Base-by-base conservation (phyloP, 78 protist species). In the Abeoforma whisleri region DNA sequence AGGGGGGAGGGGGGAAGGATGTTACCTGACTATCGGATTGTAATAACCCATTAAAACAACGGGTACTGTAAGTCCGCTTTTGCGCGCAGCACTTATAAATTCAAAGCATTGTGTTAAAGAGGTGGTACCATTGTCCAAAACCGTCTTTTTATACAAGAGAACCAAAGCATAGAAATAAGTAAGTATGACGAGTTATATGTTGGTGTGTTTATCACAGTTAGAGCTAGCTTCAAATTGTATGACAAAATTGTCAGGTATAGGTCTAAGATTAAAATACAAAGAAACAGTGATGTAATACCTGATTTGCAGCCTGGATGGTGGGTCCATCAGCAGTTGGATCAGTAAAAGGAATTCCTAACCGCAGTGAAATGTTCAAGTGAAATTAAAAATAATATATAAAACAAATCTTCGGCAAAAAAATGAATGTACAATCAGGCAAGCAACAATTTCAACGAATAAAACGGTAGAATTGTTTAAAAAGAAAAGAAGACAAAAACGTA, bases 21-120 rank as follows among this genome's bases (percentile, higher is more conserved):
- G n/a, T 57, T 77, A 84, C 37, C n/a, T 48, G 12, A 85, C 30
- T 68, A 90, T 36, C 57, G 93, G 91, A 88, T 90, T 91, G 91
- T 39, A 88, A 91, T 93, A 93, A 25, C 92, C 95, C 93, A 90
- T 90, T 33, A 89, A 34, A 23, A 92, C 86, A 57, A 92, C 57
- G 0, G 95, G 95, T 34, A 89, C 90, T 1, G 71, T 87, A 35
- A 92, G 89, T 23, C 95, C 95, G 22, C 34, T 1, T 33, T 22
- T 8, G 81, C 91, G 87, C n/a, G 91, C 91, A 32, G 37, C 68
- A 30, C 32, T 19, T 48, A 87, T 83, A 40, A 30, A 16, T 19
- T 5, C 80, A 38, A 89, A 32, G 81, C 80, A 39, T 31, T 86
- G 19, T 2, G 1, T 57, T 2, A 74, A 1, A n/a, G 92, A 80